phyloP scores from a whole-genome alignment of 2,329 filamentous ascomycete genomes.

The Leptographium wingfieldii region DNA sequence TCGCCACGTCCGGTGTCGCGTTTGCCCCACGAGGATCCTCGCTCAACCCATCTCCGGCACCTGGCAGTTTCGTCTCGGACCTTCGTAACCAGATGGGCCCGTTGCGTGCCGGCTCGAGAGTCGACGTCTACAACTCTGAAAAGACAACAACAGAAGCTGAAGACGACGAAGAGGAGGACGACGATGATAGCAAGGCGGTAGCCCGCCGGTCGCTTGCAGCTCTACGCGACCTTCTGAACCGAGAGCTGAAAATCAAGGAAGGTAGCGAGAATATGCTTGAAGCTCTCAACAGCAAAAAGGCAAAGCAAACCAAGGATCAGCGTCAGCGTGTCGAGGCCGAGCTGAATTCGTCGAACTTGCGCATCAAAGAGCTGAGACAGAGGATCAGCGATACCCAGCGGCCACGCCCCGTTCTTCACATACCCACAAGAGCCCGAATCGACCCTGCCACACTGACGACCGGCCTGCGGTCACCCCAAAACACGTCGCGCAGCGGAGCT shows the following conservation, averaged over 20 bases:
- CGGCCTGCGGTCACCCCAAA: conserved; percentile 44
- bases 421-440: conserved; percentile 39
- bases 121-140: conserved; percentile 38
- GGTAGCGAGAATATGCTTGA: conserved; percentile 97
- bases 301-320: conserved; percentile 87
- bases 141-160: conserved; percentile 37
- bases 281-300: conserved; percentile 85
- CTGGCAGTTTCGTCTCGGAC: conserved; percentile 84
- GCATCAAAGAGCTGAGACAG: conserved; percentile 47
- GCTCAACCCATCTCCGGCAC: conserved; percentile 55
- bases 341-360: conserved; percentile 73
- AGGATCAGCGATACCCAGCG: conserved; percentile 48
- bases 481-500: conserved; percentile 39
- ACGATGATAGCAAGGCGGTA: conserved; percentile 21
- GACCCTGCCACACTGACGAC: conserved; percentile 31
- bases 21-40: conserved; percentile 57
- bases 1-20: conserved; percentile 42
- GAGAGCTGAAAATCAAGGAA: conserved; percentile 95
- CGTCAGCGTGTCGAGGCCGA: conserved; percentile 72
- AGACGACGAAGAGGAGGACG: not conserved
- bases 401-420: conserved; percentile 34
- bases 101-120: conserved; percentile 50
- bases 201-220: conserved; percentile 62
- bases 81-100: conserved; percentile 59
- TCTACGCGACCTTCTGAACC: conserved; percentile 75